Evolutionary conservation across 2,329 filamentous ascomycete genomes (phyloP).

Genomic region (Fusarium sacchari): DNA sequence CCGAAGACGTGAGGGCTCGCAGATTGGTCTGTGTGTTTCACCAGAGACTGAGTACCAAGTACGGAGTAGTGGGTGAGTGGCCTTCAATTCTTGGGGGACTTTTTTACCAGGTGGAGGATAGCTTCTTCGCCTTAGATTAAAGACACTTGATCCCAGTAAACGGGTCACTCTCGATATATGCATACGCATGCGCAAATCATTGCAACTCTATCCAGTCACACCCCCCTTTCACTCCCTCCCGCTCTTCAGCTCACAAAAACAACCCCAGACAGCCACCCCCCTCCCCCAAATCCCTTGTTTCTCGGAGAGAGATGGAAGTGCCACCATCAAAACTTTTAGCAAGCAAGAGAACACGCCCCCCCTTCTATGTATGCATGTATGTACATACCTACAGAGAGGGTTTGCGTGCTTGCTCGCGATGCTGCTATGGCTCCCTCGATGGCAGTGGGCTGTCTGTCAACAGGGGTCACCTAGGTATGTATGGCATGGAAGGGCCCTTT

Average conservation of each 20-base stretch:
- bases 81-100: constrained; percentile 5
- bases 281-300: constrained; percentile 36
- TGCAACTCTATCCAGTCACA: not conserved
- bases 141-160: constrained; percentile 8
- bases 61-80: too few species aligned
- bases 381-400: constrained; percentile 18
- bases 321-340: constrained; percentile 8
- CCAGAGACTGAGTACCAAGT: not conserved
- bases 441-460: constrained; percentile 33
- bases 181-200: constrained; percentile 21
- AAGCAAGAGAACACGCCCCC: not conserved
- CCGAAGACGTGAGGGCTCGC: constrained; percentile 41
- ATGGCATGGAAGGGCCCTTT: constrained; percentile 17
- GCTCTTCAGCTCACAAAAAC: constrained; percentile 33
- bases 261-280: constrained; percentile 32
- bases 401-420: constrained; percentile 8
- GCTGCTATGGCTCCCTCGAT: constrained; percentile 11
- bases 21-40: constrained; percentile 43
- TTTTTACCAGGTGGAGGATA: not conserved
- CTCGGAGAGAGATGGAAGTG: constrained; percentile 10
- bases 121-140: constrained; percentile 34
- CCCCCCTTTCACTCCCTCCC: constrained; percentile 25
- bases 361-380: constrained; percentile 1
- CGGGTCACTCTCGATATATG: constrained; percentile 25
- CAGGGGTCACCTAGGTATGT: constrained; percentile 27